These are phyloP conservation scores for Rubia tinctorum DNA, from an alignment of 305 asterid species.

Conservation along the genomic window DNA sequence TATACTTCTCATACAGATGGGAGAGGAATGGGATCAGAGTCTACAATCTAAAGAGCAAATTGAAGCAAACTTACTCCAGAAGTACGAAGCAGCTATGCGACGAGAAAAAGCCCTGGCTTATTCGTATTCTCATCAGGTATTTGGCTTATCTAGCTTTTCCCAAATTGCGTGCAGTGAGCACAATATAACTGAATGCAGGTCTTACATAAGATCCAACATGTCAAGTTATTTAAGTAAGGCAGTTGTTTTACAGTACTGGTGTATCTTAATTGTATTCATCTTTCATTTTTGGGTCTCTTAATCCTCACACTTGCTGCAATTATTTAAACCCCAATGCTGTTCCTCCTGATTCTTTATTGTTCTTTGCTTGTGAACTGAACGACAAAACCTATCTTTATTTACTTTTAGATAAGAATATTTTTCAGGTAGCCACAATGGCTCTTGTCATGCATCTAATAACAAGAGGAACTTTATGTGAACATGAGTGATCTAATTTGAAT, in stretches of 20 bases:
- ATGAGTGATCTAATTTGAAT: background rate
- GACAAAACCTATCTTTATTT: background rate
- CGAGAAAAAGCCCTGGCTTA: constrained; percentile 97
- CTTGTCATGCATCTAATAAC: background rate
- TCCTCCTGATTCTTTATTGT: background rate
- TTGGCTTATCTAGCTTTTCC: background rate
- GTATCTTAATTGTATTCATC: background rate
- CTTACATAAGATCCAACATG: background rate
- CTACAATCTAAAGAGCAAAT: constrained; percentile 75
- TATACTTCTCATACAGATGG: constrained; percentile 23
- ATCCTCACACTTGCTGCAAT: background rate
- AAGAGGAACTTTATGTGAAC: background rate
- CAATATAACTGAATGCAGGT: background rate
- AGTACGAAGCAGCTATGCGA: constrained; percentile 85
- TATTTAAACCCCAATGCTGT: background rate
- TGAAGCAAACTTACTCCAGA: constrained; percentile 75
- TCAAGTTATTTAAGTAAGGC: background rate
- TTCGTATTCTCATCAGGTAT: constrained; percentile 95
- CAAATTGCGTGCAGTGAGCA: background rate
- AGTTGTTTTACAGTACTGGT: background rate
- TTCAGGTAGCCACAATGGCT: background rate
- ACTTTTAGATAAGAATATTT: background rate
- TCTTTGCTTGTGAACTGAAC: background rate
- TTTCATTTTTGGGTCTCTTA: background rate
- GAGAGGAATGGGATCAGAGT: constrained; percentile 90